Evolutionary conservation across 2,329 filamentous ascomycete species (phyloP).

Genomic region (Lomentospora prolificans): DNA sequence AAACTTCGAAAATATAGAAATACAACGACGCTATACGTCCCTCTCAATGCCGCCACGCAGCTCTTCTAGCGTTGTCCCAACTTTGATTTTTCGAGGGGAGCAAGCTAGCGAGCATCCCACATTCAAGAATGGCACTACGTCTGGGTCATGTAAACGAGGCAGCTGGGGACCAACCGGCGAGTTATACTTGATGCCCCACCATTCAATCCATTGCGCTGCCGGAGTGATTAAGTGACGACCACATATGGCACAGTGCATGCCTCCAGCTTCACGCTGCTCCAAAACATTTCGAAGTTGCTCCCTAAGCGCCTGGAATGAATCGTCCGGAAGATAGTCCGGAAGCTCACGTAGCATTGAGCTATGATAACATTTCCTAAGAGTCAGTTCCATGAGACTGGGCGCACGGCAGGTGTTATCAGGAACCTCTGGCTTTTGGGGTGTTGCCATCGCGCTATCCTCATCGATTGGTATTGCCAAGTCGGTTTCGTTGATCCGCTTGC

Average conservation of each 20-base stretch:
- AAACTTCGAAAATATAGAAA: not conserved
- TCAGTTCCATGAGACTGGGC: conserved; percentile 41
- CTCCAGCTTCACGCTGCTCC: conserved; percentile 35
- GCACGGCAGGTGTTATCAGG: conserved; percentile 22
- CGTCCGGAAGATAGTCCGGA: conserved; percentile 30
- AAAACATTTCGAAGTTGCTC: conserved; percentile 29
- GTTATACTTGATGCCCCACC: conserved; percentile 29
- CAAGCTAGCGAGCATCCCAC: conserved; percentile 12
- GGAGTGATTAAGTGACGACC: conserved; percentile 37
- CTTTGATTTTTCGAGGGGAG: conserved; percentile 5
- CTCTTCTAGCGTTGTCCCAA: conserved; percentile 5
- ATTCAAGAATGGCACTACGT: conserved; percentile 12
- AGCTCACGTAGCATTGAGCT: conserved; percentile 33
- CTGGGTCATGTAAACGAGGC: not conserved
- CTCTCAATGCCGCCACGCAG: not conserved
- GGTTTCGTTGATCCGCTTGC: conserved; percentile 8
- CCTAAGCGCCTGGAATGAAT: conserved; percentile 27
- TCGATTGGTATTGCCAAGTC: not conserved
- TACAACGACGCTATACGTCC: conserved; percentile 4
- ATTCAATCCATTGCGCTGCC: conserved; percentile 52
- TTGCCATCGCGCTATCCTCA: not conserved
- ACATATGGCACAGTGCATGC: conserved; percentile 43
- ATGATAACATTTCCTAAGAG: conserved; percentile 35
- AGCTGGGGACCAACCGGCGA: not conserved
- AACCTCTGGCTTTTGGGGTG: not conserved